Conservation (phyloP, 1,139 yeast species). For the Pichia sp. region DNA sequence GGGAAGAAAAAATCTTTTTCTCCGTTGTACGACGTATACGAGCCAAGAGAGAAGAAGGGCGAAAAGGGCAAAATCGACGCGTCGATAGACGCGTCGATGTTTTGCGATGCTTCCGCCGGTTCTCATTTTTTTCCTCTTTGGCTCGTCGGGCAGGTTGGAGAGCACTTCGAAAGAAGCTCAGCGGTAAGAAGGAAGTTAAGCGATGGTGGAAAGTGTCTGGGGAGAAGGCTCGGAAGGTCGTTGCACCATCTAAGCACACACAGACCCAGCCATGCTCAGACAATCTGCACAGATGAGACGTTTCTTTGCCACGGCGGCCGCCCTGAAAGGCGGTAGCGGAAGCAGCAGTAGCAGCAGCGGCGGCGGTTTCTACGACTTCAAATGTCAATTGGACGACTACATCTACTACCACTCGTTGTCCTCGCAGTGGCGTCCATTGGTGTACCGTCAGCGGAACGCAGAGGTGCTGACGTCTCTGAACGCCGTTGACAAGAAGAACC, state of each 20-base stretch:
- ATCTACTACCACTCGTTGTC: slow-evolving; percentile 32
- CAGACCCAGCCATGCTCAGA: background rate
- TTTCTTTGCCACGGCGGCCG: background rate
- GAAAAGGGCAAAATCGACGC: background rate
- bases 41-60: background rate
- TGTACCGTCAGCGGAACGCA: slow-evolving; percentile 45
- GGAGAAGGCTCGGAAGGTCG: too few species aligned
- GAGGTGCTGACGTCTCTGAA: slow-evolving; percentile 50
- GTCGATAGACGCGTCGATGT: background rate
- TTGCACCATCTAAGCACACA: too few species aligned
- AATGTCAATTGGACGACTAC: slow-evolving; percentile 30
- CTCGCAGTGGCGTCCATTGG: slow-evolving; percentile 36
- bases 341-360: background rate
- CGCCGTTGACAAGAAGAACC: slow-evolving; percentile 42
- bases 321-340: background rate
- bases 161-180: too few species aligned
- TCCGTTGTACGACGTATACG: background rate
- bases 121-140: background rate
- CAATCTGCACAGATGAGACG: slow-evolving; percentile 2
- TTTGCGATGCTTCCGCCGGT: background rate
- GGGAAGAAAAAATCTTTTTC: background rate
- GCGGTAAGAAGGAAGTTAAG: background rate
- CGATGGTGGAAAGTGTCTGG: background rate
- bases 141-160: background rate
- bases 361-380: slow-evolving; percentile 24